phyloP scores from a whole-genome alignment of 1,139 yeast genomes.

The Candida smagusa region DNA sequence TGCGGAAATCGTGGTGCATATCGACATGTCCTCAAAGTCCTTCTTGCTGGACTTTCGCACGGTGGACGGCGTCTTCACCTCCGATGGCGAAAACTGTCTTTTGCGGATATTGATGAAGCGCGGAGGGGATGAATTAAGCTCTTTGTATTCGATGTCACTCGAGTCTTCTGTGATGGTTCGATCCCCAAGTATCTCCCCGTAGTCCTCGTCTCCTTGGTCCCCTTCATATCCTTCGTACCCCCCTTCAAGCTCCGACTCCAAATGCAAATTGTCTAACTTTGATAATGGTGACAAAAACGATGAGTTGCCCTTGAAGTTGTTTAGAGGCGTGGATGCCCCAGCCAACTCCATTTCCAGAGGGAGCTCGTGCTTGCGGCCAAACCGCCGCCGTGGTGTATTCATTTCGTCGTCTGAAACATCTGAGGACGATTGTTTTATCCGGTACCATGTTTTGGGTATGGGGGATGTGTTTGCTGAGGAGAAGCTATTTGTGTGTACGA shows the following conservation, averaged over 20 bases:
- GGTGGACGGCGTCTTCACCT: slow-evolving; percentile 13
- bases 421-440: slow-evolving; percentile 9
- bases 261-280: slow-evolving; percentile 14
- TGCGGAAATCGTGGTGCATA: slow-evolving; percentile 14
- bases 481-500: slow-evolving; percentile 5
- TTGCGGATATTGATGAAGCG: slow-evolving; percentile 15
- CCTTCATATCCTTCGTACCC: slow-evolving; percentile 5
- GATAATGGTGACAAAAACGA: slow-evolving; percentile 37
- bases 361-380: slow-evolving; percentile 2
- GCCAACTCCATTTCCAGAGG: slow-evolving; percentile 23
- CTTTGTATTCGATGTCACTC: slow-evolving; percentile 13
- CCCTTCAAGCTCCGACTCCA: slow-evolving; percentile 12
- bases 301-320: slow-evolving; percentile 13
- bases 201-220: slow-evolving; percentile 7
- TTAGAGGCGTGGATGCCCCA: slow-evolving; percentile 37
- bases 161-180: slow-evolving; percentile 16
- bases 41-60: slow-evolving; percentile 2
- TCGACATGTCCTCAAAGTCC: slow-evolving; percentile 11
- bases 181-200: slow-evolving; percentile 12
- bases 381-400: slow-evolving; percentile 9
- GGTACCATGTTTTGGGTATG: slow-evolving; percentile 11
- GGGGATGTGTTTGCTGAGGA: slow-evolving; percentile 5
- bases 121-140: slow-evolving; percentile 13
- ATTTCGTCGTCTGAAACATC: slow-evolving; percentile 17
- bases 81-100: slow-evolving; percentile 17